phyloP scores from a whole-genome alignment of 2,329 filamentous ascomycete species.

The Trichoderma koningii region DNA sequence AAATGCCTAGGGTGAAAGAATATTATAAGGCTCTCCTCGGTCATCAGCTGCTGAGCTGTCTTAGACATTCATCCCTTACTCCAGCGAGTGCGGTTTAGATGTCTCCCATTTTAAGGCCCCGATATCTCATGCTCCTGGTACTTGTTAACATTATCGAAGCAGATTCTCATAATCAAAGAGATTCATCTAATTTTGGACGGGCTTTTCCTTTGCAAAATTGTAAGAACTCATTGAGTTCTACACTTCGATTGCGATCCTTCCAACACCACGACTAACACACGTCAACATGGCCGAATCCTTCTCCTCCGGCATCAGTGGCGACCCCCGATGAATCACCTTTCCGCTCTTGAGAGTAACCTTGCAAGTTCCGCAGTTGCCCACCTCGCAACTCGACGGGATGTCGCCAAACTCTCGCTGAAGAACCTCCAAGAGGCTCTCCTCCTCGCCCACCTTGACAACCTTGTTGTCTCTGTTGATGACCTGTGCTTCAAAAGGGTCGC shows the following conservation, averaged over 20 bases:
- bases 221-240: neutral
- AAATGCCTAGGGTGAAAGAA: neutral
- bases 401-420: constrained; percentile 47
- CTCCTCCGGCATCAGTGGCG: constrained; percentile 50
- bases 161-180: too few species aligned
- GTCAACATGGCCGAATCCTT: constrained; percentile 49
- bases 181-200: neutral
- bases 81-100: too few species aligned
- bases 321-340: constrained; percentile 52
- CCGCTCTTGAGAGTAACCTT: constrained; percentile 48
- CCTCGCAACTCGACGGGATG: constrained; percentile 54
- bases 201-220: too few species aligned
- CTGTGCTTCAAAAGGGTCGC: constrained; percentile 62
- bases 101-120: too few species aligned
- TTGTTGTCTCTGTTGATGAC: constrained; percentile 46
- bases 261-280: constrained; percentile 56
- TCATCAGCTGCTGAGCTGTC: too few species aligned
- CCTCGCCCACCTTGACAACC: constrained; percentile 49
- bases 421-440: constrained; percentile 54
- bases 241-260: constrained; percentile 48
- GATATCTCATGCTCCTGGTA: too few species aligned
- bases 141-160: too few species aligned
- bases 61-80: too few species aligned
- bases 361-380: constrained; percentile 58
- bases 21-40: neutral